A percentile compares a stretch with the other conserved stretches of the same genome.
These are phyloP conservation scores for Panellus pusillus DNA, from an alignment of 768 basidiomycete species.

Conservation along the genomic window DNA sequence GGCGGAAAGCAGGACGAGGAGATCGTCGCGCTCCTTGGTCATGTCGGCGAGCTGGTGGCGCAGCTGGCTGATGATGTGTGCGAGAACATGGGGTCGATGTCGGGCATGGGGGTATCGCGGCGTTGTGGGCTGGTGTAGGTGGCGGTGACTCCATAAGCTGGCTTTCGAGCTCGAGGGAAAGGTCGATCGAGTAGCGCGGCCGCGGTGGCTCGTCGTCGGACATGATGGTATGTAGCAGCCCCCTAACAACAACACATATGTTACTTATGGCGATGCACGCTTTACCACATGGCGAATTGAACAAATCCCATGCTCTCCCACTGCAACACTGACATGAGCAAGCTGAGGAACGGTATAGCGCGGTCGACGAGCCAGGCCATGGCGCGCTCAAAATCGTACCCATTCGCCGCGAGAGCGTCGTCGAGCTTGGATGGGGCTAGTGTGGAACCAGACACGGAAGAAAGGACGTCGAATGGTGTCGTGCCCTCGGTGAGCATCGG, in stretches of 20 bases:
- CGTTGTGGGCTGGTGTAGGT: conserved; percentile 47
- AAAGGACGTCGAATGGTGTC: conserved; percentile 96
- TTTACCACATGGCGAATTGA: too few species aligned
- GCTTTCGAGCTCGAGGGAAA: conserved; percentile 76
- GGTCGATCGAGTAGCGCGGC: conserved; percentile 74
- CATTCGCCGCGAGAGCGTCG: conserved; percentile 84
- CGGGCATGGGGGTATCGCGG: conserved; percentile 29
- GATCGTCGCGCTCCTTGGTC: conserved; percentile 71
- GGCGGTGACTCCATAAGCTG: conserved; percentile 67
- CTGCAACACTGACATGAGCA: too few species aligned
- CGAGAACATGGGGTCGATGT: conserved; percentile 71
- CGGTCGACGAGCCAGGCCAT: conserved; percentile 94
- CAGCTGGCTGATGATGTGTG: conserved; percentile 74
- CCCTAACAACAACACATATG: too few species aligned
- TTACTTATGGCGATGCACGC: too few species aligned
- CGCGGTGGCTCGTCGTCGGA: too few species aligned
- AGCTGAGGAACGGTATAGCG: too few species aligned
- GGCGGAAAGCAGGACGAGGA: conserved; percentile 51
- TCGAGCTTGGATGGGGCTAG: conserved; percentile 92
- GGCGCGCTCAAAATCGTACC: conserved; percentile 92
- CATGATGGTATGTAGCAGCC: too few species aligned
- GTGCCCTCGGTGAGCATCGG: conserved; percentile 83
- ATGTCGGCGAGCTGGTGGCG: conserved; percentile 62
- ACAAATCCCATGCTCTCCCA: too few species aligned
- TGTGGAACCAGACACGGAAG: conserved; percentile 89